phyloP scores from a whole-genome alignment of 2,329 filamentous ascomycete species.

The Aspergillus sp. region DNA sequence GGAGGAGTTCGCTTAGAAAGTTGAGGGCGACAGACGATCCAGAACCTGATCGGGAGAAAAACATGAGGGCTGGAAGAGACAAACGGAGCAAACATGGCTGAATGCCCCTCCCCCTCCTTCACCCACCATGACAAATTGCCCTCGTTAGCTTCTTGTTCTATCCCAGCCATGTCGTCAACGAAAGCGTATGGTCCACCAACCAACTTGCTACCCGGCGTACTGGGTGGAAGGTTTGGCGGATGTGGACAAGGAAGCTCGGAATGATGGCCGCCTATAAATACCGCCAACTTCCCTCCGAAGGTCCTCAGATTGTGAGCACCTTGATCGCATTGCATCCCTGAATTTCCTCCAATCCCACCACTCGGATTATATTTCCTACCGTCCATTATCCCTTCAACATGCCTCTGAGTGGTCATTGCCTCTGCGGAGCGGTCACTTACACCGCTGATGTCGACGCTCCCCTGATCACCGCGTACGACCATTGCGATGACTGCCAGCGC shows the following conservation, averaged over 20 bases:
- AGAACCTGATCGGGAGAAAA: no score
- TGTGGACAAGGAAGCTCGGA: not conserved
- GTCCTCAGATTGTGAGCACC: slow-evolving; percentile 26
- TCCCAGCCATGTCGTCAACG: slow-evolving; percentile 11
- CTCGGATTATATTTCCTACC: slow-evolving; percentile 13
- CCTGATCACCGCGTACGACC: slow-evolving; percentile 59
- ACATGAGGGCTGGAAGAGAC: not conserved
- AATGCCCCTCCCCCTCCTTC: not conserved
- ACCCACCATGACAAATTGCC: slow-evolving; percentile 19
- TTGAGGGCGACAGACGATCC: no score
- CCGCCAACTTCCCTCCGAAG: slow-evolving; percentile 15
- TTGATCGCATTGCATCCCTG: slow-evolving; percentile 16
- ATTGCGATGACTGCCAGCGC: slow-evolving; percentile 71
- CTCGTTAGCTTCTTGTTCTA: not conserved
- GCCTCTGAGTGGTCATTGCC: slow-evolving; percentile 67
- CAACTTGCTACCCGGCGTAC: not conserved
- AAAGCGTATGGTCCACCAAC: not conserved
- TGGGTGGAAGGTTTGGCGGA: not conserved
- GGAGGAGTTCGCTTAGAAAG: not conserved
- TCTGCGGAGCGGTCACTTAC: slow-evolving; percentile 71
- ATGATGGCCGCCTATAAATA: slow-evolving; percentile 18
- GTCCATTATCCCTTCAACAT: slow-evolving; percentile 37
- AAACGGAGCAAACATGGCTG: not conserved
- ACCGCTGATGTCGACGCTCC: slow-evolving; percentile 48
- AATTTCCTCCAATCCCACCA: not conserved